Percentiles rank a stretch among this genome's conserved stretches.
phyloP scores from a whole-genome alignment of 176 grass and related monocot genomes.

The Rhynchospora tenuis region DNA sequence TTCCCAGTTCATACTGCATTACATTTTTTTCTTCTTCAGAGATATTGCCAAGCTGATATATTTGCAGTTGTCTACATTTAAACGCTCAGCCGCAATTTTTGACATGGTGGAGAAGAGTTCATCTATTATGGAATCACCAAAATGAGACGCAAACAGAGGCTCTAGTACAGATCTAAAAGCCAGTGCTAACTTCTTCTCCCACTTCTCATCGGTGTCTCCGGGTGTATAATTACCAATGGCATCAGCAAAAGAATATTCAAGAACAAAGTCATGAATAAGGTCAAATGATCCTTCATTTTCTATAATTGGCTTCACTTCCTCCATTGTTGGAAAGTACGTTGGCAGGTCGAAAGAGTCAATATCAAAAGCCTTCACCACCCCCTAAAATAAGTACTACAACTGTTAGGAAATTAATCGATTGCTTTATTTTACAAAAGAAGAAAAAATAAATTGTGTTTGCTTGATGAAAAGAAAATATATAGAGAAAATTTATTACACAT shows the following conservation, averaged over 20 bases:
- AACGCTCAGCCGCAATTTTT: background rate
- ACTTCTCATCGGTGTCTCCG: background rate
- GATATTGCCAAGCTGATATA: background rate
- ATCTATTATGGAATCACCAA: background rate
- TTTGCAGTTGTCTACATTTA: background rate
- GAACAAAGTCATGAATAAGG: background rate
- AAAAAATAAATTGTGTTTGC: no score
- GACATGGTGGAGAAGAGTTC: background rate
- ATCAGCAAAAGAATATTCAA: background rate
- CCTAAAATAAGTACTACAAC: no score
- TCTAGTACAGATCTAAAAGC: background rate
- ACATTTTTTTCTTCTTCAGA: background rate
- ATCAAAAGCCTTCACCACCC: background rate
- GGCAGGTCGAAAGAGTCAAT: constrained; percentile 14
- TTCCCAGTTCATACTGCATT: no score
- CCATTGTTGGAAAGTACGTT: background rate
- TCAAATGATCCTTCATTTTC: constrained; percentile 13
- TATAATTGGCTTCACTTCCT: constrained; percentile 4
- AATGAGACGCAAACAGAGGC: background rate
- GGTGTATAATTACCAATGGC: background rate
- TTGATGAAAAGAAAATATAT: no score
- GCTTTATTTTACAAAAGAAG: no score
- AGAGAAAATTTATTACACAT: no score
- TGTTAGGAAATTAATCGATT: no score
- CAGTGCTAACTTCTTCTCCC: background rate